Base-by-base conservation (phyloP, 352 stramenopile genomes). In the Phytopythium montanum region DNA sequence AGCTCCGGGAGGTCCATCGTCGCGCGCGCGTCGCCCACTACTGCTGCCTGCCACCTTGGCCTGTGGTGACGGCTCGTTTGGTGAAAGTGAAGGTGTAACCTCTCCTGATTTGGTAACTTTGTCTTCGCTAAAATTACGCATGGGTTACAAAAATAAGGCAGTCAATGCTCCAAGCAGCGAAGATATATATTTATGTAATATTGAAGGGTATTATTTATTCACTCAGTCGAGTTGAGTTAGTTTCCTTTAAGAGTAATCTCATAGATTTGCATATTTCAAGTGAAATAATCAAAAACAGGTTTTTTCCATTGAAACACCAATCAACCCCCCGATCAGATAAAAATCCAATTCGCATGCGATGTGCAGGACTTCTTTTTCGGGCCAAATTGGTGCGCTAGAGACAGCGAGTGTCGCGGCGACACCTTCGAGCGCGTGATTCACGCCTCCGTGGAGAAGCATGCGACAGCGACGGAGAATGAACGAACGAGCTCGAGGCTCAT, bases 1-100 rank as follows among this genome's bases (percentile, higher is more conserved):
- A 93, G 76, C 68, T 91, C 84, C 36, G 80, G 79, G 51, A 91
- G 77, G 68, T 90, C 76, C 83, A 92, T 90, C 12, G 33, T 39
- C 53, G 34, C 49, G 52, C 33, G 36, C 16, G 9, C 2, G 2
- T 18, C 10, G 28, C 6, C 41, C 41, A 14, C 31, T 53, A n/a
- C 29, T 55, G 49, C 8, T 31, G 21, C 5, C 14, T 29, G 42
- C 42, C 12, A 19, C 39, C 5, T 19, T 46, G n/a, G n/a, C n/a
- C n/a, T n/a, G n/a, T n/a, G n/a, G n/a, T n/a, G n/a, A n/a, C n/a
- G n/a, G n/a, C n/a, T n/a, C n/a, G n/a, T n/a, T 9, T 23, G 21
- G 12, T 25, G 25, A 51, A 51, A 51, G 45, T 51, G 45, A 9
- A 29, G 42, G 21, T 26, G 21, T 28, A 49, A 19, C 16, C 25